Percentiles rank a stretch among this genome's conserved stretches.
Evolutionary conservation across 805 yeast genomes (phyloP).

Genomic region (Lipomyces starkeyi): DNA sequence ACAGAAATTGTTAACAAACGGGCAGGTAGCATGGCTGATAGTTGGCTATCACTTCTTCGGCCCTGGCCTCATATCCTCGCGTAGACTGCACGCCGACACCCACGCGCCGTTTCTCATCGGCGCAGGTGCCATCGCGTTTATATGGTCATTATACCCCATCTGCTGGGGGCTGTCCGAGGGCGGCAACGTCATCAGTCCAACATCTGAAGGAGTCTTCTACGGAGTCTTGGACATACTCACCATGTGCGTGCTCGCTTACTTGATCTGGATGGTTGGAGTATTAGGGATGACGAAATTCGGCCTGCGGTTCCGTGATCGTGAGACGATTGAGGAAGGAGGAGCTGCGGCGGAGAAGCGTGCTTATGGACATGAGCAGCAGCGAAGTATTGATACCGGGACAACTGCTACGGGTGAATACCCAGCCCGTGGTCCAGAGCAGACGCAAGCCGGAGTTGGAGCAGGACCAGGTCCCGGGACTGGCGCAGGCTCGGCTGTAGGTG

Average conservation of each 20-base stretch:
- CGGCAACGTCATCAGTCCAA: constrained; percentile 65
- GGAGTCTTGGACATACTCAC: constrained; percentile 61
- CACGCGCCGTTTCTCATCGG: neutral
- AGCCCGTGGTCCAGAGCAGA: neutral
- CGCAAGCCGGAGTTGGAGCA: neutral
- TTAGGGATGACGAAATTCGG: neutral
- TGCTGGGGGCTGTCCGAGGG: constrained; percentile 65
- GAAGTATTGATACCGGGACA: neutral
- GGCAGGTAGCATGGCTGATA: constrained; percentile 47
- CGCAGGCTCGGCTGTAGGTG: neutral
- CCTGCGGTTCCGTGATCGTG: neutral
- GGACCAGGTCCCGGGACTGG: neutral
- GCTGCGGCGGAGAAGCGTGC: neutral
- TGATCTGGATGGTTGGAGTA: constrained; percentile 8
- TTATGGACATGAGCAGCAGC: neutral
- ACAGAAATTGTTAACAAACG: neutral
- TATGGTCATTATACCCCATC: constrained; percentile 52
- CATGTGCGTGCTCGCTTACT: constrained; percentile 45
- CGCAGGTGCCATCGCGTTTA: constrained; percentile 10
- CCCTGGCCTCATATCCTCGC: constrained; percentile 9
- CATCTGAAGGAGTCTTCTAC: constrained; percentile 61
- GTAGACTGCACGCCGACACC: neutral
- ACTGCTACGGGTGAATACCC: neutral
- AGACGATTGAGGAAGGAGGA: neutral
- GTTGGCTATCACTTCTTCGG: constrained; percentile 37